phyloP scores from a whole-genome alignment of 495 filamentous ascomycete genomes.

The Schizothecium vesticola region DNA sequence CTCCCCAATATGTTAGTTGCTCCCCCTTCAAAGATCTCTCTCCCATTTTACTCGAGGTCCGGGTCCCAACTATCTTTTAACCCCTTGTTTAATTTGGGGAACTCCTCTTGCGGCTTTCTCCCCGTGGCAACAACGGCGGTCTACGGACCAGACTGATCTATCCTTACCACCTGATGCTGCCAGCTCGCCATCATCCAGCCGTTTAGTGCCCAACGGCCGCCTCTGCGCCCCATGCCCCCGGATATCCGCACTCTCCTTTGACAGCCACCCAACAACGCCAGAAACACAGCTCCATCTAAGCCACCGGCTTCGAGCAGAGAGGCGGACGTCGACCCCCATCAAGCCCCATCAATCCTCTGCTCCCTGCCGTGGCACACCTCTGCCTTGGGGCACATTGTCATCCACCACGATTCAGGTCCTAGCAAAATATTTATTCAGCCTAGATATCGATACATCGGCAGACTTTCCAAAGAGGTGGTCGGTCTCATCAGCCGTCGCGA shows the following conservation, averaged over 20 bases:
- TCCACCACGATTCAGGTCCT: not conserved
- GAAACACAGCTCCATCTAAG: not conserved
- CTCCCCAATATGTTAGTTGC: not conserved
- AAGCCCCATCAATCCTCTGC: not conserved
- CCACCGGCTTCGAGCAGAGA: not conserved
- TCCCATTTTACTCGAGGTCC: not conserved
- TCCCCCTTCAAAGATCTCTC: not conserved
- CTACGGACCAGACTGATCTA: not conserved
- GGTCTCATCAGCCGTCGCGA: constrained; percentile 24
- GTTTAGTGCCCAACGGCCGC: not conserved
- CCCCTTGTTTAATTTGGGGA: not conserved
- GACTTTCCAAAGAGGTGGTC: not conserved
- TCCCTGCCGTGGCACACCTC: not conserved
- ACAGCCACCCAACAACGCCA: not conserved
- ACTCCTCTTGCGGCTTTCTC: not conserved
- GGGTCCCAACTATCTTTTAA: not conserved
- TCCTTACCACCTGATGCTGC: not conserved
- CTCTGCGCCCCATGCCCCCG: not conserved
- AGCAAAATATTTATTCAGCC: not conserved
- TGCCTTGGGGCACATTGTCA: not conserved
- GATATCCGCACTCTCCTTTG: not conserved
- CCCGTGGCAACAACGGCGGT: not conserved
- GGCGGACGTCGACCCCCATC: not conserved
- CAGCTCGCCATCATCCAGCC: not conserved
- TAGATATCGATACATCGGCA: not conserved